phyloP scores from a whole-genome alignment of 768 basidiomycete genomes.

The Omphalotus guepiniiformis region DNA sequence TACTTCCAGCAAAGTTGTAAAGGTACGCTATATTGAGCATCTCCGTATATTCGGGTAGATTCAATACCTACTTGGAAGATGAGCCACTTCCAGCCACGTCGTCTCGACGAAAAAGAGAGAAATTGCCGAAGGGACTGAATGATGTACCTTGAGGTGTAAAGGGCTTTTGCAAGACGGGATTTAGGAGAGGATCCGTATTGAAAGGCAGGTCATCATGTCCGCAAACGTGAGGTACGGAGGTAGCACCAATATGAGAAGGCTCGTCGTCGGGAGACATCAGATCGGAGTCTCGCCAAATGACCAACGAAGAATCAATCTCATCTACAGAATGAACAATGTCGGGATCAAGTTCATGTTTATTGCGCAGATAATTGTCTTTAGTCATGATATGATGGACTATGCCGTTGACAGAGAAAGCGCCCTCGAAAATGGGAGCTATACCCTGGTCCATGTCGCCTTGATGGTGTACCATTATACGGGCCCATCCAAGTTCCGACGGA shows the following conservation, averaged over 20 bases:
- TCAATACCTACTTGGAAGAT: constrained; percentile 47
- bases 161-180: constrained; percentile 43
- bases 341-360: constrained; percentile 56
- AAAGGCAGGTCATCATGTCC: constrained; percentile 66
- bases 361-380: constrained; percentile 63
- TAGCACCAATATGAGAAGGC: constrained; percentile 17
- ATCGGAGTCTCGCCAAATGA: constrained; percentile 77
- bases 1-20: constrained; percentile 60
- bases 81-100: constrained; percentile 50
- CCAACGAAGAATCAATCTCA: constrained; percentile 47
- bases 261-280: constrained; percentile 53
- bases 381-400: constrained; percentile 68
- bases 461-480: constrained; percentile 70
- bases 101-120: constrained; percentile 40
- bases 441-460: constrained; percentile 46
- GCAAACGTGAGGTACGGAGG: constrained; percentile 42
- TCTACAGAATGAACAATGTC: constrained; percentile 33
- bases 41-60: neutral
- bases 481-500: constrained; percentile 63
- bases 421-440: constrained; percentile 62
- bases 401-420: constrained; percentile 68
- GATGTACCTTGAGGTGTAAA: constrained; percentile 26
- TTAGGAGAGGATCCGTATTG: constrained; percentile 56
- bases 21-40: constrained; percentile 3
- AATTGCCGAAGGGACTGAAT: constrained; percentile 31